Evolutionary conservation across 495 filamentous ascomycete genomes (phyloP).

Genomic region (Penicillium argentinense): DNA sequence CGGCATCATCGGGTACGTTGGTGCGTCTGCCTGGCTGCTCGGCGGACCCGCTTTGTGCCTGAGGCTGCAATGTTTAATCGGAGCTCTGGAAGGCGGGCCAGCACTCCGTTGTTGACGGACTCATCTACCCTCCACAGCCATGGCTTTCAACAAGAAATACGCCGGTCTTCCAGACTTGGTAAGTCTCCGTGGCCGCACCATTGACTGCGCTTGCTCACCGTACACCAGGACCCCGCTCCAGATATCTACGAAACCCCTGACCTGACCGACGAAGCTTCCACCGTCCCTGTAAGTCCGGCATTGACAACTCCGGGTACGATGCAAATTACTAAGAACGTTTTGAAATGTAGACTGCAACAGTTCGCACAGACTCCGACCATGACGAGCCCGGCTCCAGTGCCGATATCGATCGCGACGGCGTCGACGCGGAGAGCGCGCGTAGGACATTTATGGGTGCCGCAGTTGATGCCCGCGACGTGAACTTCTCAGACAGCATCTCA

Average conservation of each 20-base stretch:
- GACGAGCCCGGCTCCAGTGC: slow-evolving; percentile 52
- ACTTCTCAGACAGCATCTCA: slow-evolving; percentile 80
- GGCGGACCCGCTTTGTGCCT: slow-evolving; percentile 5
- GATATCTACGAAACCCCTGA: slow-evolving; percentile 96
- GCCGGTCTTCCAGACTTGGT: slow-evolving; percentile 83
- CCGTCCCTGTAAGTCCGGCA: slow-evolving; percentile 60
- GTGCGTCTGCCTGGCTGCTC: neutral
- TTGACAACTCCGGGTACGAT: neutral
- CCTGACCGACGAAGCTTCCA: slow-evolving; percentile 83
- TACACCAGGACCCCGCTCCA: slow-evolving; percentile 74
- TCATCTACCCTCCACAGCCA: slow-evolving; percentile 19
- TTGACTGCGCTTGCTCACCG: slow-evolving; percentile 10
- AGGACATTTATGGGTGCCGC: slow-evolving; percentile 71
- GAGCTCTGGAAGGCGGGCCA: slow-evolving; percentile 5
- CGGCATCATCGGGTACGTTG: slow-evolving; percentile 1
- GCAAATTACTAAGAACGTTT: neutral
- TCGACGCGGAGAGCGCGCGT: slow-evolving; percentile 77
- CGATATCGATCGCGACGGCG: slow-evolving; percentile 69
- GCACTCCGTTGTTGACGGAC: slow-evolving; percentile 17
- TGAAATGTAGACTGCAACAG: slow-evolving; percentile 55
- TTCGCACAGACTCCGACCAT: slow-evolving; percentile 65
- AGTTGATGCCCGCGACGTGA: slow-evolving; percentile 70
- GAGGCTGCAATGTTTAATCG: neutral
- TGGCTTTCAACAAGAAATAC: slow-evolving; percentile 70
- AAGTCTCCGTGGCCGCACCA: slow-evolving; percentile 23